Conservation (phyloP, 2,329 filamentous ascomycete genomes). For the Nemania bipapillata region DNA sequence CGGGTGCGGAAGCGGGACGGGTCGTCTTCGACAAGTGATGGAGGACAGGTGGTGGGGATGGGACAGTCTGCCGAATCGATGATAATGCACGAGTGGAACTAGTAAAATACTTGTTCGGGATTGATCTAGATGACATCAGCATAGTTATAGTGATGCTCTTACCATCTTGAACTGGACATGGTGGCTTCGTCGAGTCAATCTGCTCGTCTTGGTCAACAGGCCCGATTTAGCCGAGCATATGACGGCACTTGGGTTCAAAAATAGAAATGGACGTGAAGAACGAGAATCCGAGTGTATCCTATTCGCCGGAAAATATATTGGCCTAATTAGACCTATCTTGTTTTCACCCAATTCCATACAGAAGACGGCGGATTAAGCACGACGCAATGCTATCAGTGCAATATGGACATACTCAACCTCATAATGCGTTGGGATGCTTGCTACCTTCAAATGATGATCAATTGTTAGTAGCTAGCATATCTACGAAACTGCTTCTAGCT, state of each 20-base stretch:
- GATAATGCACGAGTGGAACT: conserved; percentile 24
- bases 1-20: conserved; percentile 8
- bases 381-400: neutral
- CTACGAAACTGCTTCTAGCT: neutral
- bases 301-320: conserved; percentile 28
- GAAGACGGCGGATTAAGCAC: neutral
- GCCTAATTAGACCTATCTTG: conserved; percentile 15
- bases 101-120: conserved; percentile 23
- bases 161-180: conserved; percentile 10
- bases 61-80: conserved; percentile 20
- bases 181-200: conserved; percentile 15
- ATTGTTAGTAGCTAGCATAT: neutral
- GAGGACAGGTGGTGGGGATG: conserved; percentile 7
- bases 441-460: neutral
- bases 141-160: conserved; percentile 36
- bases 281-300: neutral
- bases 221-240: conserved; percentile 33
- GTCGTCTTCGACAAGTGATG: conserved; percentile 5
- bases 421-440: too few species aligned
- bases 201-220: neutral
- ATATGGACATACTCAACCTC: neutral
- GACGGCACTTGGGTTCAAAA: conserved; percentile 25
- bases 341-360: neutral
- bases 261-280: conserved; percentile 16
- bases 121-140: conserved; percentile 24